Base-by-base conservation (phyloP, 2,329 filamentous ascomycete genomes). In the Nothopassalora personata region DNA sequence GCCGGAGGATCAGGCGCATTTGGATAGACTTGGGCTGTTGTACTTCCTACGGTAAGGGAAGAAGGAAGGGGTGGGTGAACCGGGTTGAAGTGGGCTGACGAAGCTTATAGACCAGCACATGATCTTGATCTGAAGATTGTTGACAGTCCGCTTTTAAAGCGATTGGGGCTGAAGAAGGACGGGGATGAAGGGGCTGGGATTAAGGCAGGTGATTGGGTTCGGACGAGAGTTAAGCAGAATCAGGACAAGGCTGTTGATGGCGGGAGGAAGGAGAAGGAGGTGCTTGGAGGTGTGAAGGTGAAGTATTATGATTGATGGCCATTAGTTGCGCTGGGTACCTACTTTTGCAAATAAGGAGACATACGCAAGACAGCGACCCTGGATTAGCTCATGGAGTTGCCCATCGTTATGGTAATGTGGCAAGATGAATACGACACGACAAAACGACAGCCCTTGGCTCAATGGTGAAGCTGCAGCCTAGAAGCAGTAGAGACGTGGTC, bases 1-100 rank as follows among this genome's bases (percentile, higher is more conserved):
- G 1, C 80, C 79, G 0, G 62, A 73, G 11, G 80, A 81, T 56
- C 80, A 82, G 64, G 74, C 73, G 2, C 71, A 77, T 60, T 57
- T 77, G 27, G 76, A 79, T 66, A 72, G 76, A 5, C 59, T 76
- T 30, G 77, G 77, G 0, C 68, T 79, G 50, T 58, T 79, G 19
- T 79, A 78, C 61, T 79, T 79, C 50, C 63, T 71, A 31, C 58
- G 63, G 63, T 65, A 34, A 56, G 58, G 56, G 23, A 23, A 23
- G 23, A 23, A 23, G 3, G 23, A 23, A 23, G 23, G 23, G 23
- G 1, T n/a, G n/a, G 3, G 23, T 23, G 23, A 23, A 3, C 23
- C 1, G 23, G 23, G 23, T 23, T 23, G 3, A 13, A 6, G 31
- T 15, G 10, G 43, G 36, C 57, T 59, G 47, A 59, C 23, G 19